Conservation (phyloP, 495 filamentous ascomycete species). For the Xylaria longipes region DNA sequence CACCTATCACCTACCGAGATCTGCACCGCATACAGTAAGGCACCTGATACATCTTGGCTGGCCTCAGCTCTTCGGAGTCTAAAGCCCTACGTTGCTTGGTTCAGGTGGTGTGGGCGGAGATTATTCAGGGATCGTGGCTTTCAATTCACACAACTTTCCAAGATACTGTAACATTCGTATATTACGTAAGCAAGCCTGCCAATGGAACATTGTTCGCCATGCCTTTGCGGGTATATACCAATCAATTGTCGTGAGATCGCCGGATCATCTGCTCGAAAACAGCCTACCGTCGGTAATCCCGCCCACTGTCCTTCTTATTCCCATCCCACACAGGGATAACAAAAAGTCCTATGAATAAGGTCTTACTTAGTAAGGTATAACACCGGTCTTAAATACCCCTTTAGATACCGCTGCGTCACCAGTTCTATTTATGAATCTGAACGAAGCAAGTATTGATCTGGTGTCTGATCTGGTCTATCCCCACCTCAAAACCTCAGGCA, state of each 20-base stretch:
- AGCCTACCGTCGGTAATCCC: not conserved
- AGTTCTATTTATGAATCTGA: not conserved
- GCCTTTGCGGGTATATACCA: not conserved
- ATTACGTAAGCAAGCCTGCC: not conserved
- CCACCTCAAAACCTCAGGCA: not conserved
- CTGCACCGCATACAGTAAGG: slow-evolving; percentile 6
- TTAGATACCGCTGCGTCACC: not conserved
- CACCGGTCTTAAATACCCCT: not conserved
- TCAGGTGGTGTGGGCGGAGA: not conserved
- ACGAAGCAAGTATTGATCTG: not conserved
- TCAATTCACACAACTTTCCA: not conserved
- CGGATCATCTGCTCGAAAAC: not conserved
- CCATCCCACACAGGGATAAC: not conserved
- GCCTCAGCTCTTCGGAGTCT: not conserved
- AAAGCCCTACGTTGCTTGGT: not conserved
- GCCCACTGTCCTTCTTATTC: not conserved
- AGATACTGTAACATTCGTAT: not conserved
- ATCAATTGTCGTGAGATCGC: not conserved
- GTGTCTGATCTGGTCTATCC: not conserved
- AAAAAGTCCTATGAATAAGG: not conserved
- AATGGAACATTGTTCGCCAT: not conserved
- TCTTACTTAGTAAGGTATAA: not conserved
- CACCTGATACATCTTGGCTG: slow-evolving; percentile 10
- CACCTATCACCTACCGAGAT: not conserved
- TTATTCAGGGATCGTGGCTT: not conserved